Evolutionary conservation across 257 asterid species (phyloP).

Genomic region (Prunella vulgaris): DNA sequence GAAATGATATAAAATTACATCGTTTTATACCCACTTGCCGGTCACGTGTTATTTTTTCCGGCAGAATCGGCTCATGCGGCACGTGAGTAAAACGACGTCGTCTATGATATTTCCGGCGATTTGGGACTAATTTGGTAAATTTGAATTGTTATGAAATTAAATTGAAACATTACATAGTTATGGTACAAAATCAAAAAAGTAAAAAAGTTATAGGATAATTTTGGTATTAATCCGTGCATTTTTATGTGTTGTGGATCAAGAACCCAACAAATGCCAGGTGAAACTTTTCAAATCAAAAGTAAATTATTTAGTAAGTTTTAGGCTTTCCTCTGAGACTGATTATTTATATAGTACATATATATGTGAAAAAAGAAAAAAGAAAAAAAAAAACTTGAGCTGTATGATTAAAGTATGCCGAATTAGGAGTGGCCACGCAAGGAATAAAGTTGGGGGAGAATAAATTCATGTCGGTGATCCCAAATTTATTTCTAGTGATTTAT

Average conservation of each 20-base stretch:
- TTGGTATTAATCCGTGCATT: too few relatives aligned
- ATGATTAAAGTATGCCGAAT: constrained; percentile 21
- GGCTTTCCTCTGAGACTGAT: neutral
- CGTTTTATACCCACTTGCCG: too few relatives aligned
- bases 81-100: too few relatives aligned
- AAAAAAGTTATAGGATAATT: too few relatives aligned
- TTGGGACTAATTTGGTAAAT: too few relatives aligned
- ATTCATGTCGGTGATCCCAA: constrained; percentile 31
- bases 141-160: too few relatives aligned
- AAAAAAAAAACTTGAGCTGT: constrained; percentile 7
- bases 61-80: too few relatives aligned
- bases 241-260: neutral
- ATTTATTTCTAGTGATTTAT: constrained; percentile 12
- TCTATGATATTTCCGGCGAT: too few relatives aligned
- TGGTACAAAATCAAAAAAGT: too few relatives aligned
- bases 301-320: neutral
- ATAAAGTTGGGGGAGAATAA: constrained; percentile 21
- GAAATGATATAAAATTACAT: too few relatives aligned
- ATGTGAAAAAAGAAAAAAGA: neutral
- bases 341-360: neutral
- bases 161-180: too few relatives aligned
- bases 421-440: constrained; percentile 25
- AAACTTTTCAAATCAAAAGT: neutral
- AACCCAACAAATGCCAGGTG: neutral
- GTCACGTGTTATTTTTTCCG: too few relatives aligned